These are phyloP conservation scores for Neobulgaria alba DNA, from an alignment of 2,329 filamentous ascomycete species.

Conservation along the genomic window DNA sequence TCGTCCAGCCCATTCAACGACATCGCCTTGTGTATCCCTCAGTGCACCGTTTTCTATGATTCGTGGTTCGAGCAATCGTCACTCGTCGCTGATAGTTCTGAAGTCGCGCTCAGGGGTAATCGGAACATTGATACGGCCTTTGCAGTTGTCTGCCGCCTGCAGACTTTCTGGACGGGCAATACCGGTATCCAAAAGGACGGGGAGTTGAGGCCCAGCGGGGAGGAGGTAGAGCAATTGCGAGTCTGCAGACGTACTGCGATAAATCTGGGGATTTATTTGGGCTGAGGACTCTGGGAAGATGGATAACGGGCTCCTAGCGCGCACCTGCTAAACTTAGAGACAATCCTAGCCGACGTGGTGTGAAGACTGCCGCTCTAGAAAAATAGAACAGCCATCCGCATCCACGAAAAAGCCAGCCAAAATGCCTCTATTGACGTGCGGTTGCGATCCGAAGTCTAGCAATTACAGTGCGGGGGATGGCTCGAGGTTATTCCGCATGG, in stretches of 20 bases:
- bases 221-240: not conserved
- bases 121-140: conserved; percentile 23
- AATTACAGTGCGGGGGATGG: too few relatives aligned
- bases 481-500: too few relatives aligned
- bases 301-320: not conserved
- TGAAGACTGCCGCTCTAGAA: not conserved
- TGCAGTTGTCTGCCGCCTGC: conserved; percentile 21
- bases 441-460: too few relatives aligned
- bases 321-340: not conserved
- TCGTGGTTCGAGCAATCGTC: conserved; percentile 7
- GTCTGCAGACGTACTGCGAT: not conserved
- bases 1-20: conserved; percentile 93
- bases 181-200: conserved; percentile 4
- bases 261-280: too few relatives aligned
- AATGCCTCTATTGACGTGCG: too few relatives aligned
- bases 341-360: not conserved
- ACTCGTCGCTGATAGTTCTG: conserved; percentile 13
- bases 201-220: not conserved
- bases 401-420: too few relatives aligned
- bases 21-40: conserved; percentile 45
- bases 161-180: conserved; percentile 12
- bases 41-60: conserved; percentile 4
- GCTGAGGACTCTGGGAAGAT: not conserved
- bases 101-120: conserved; percentile 23
- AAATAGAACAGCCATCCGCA: too few relatives aligned